Base-by-base conservation (phyloP, 306 rosid genomes). In the Ochetophila trinervis region DNA sequence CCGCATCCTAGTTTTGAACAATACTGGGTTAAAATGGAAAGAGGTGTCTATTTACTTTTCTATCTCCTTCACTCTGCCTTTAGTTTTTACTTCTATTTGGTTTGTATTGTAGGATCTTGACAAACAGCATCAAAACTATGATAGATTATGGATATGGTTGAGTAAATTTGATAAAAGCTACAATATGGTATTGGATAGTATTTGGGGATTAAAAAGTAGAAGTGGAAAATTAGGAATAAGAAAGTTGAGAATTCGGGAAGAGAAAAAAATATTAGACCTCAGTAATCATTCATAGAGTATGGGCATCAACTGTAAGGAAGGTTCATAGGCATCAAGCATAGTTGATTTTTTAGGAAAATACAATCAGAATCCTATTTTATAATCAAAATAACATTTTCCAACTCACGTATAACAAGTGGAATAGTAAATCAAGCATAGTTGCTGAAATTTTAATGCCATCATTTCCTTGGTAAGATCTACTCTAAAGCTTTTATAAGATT, bases 1-100 rank as follows among this genome's bases (percentile, higher is more conserved):
- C 67, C 75, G 65, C 37, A 69, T 84, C 73, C 78, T 93, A 75
- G 97, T 93, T 68, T 66, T 93, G 55, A 93, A 86, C 74, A 62
- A 81, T 75, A 81, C 92, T 63, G 87, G 90, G 57, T 73, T 89
- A 59, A 83, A 72, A 55, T 93, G 98, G 98, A 65, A 48, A 63
- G 87, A 89, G 96, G 98, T 87, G 73, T 16, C 63, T 50, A 0
- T 47, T 37, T 63, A 14, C 15, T 68, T 42, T 83, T 57, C 59
- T 53, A 67, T 52, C 57, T 71, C 53, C 34, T 74, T 8, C 1
- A 49, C 19, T 32, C 19, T 36, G 18, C 35, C 50, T 66, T 66
- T 52, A 22, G 4, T 8, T 52, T 66, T 52, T 0, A 20, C 3
- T 13, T 53, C 53, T 16, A 24, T n/a, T 64, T 51, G 27, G 57